Percentiles rank a stretch among this genome's conserved stretches.
Conservation (phyloP, 768 basidiomycete species). For the Fibroporia radiculosa region DNA sequence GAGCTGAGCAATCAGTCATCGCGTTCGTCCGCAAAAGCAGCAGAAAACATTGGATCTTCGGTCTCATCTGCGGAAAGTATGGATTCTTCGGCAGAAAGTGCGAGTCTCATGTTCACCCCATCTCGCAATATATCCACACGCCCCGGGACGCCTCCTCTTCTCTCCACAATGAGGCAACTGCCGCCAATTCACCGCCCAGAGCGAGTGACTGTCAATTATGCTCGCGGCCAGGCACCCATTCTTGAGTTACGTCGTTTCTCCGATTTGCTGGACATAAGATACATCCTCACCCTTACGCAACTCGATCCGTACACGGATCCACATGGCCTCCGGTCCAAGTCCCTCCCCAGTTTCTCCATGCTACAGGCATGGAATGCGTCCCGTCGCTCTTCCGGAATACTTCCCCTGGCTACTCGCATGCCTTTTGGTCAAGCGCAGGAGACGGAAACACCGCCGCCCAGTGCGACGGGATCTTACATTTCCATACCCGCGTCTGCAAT, state of each 20-base stretch:
- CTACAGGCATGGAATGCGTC: not conserved
- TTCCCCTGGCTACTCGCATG: not conserved
- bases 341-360: not conserved
- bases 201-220: conserved; percentile 16
- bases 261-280: conserved; percentile 14
- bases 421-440: not conserved
- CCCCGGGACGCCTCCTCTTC: not conserved
- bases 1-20: not conserved
- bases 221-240: conserved; percentile 10
- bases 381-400: too few species aligned
- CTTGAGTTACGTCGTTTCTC: conserved; percentile 17
- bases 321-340: not conserved
- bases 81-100: not conserved
- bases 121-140: not conserved
- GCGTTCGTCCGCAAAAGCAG: not conserved
- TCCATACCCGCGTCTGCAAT: not conserved
- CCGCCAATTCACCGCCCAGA: not conserved
- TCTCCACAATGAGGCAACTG: not conserved
- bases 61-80: not conserved
- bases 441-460: not conserved
- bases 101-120: not conserved
- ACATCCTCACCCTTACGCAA: not conserved
- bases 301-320: conserved; percentile 1
- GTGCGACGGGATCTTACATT: not conserved
- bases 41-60: not conserved